These are phyloP conservation scores for Raffaelea ambrosiae DNA, from an alignment of 2,329 filamentous ascomycete genomes.

Conservation along the genomic window DNA sequence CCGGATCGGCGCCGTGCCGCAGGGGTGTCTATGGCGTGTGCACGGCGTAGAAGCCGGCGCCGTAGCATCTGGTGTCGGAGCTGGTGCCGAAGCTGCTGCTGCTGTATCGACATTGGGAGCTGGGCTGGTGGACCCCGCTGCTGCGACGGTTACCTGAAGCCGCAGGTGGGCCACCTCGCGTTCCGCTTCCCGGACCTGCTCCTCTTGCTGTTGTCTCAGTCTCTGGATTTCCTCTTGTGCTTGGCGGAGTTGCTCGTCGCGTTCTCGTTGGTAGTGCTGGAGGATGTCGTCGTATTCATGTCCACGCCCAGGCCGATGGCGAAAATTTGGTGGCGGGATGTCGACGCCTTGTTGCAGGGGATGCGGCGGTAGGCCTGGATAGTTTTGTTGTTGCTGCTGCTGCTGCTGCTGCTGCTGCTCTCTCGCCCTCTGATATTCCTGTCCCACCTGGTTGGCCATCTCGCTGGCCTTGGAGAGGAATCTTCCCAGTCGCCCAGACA, in stretches of 20 bases:
- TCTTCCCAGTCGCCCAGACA: not conserved
- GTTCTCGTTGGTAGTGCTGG: not conserved
- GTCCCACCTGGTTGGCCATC: not conserved
- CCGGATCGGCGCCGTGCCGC: not conserved
- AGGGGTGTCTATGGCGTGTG: not conserved
- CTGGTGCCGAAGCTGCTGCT: too few species aligned
- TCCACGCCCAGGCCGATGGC: not conserved
- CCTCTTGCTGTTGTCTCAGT: not conserved
- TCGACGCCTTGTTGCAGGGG: too few species aligned
- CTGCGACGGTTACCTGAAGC: not conserved
- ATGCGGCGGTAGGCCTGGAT: not conserved
- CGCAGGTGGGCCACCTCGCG: not conserved
- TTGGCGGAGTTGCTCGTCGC: not conserved
- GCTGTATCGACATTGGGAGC: not conserved
- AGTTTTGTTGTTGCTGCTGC: not conserved
- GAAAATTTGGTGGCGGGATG: too few species aligned
- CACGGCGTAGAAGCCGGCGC: too few species aligned
- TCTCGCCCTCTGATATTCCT: not conserved
- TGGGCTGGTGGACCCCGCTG: not conserved
- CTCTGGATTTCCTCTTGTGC: not conserved
- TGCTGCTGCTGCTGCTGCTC: not conserved
- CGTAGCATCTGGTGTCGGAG: too few species aligned
- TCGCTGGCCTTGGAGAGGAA: not conserved
- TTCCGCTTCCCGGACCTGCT: not conserved
- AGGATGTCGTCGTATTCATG: too few species aligned